A percentile compares a stretch with the other conserved stretches of the same genome.
Evolutionary conservation across 495 filamentous ascomycete genomes (phyloP).

Genomic region (Elasticomyces elasticus): DNA sequence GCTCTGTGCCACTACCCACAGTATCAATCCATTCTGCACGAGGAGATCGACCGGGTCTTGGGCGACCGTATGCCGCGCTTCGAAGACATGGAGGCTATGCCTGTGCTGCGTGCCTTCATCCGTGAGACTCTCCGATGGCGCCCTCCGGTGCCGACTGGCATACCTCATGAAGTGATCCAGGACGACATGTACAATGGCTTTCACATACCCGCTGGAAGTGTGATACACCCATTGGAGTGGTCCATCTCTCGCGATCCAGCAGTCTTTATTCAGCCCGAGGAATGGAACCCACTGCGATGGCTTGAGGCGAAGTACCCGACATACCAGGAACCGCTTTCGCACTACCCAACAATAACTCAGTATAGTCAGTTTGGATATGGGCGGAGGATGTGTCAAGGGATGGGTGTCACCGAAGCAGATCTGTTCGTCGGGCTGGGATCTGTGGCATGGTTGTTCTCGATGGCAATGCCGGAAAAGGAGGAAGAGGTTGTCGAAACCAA

Average conservation of each 20-base stretch:
- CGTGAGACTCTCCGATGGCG: conserved; percentile 55
- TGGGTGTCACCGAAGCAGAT: conserved; percentile 46
- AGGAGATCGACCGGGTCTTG: conserved; percentile 44
- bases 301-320: conserved; percentile 39
- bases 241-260: conserved; percentile 28
- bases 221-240: conserved; percentile 46
- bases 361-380: conserved; percentile 54
- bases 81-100: conserved; percentile 30
- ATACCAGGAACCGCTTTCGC: conserved; percentile 44
- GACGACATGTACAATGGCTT: conserved; percentile 50
- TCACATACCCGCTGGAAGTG: conserved; percentile 45
- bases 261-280: conserved; percentile 28
- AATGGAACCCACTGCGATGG: conserved; percentile 32
- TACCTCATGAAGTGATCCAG: conserved; percentile 43
- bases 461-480: conserved; percentile 29
- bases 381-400: conserved; percentile 48
- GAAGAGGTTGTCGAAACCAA: not conserved
- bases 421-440: conserved; percentile 48
- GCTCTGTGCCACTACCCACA: conserved; percentile 53
- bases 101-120: conserved; percentile 43
- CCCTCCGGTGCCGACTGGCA: conserved; percentile 44
- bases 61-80: conserved; percentile 32
- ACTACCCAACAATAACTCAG: conserved; percentile 45
- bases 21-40: conserved; percentile 43
- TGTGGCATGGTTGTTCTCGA: conserved; percentile 48